phyloP scores from a whole-genome alignment of 176 grass and related monocot species.

The Chrysopogon serrulatus region DNA sequence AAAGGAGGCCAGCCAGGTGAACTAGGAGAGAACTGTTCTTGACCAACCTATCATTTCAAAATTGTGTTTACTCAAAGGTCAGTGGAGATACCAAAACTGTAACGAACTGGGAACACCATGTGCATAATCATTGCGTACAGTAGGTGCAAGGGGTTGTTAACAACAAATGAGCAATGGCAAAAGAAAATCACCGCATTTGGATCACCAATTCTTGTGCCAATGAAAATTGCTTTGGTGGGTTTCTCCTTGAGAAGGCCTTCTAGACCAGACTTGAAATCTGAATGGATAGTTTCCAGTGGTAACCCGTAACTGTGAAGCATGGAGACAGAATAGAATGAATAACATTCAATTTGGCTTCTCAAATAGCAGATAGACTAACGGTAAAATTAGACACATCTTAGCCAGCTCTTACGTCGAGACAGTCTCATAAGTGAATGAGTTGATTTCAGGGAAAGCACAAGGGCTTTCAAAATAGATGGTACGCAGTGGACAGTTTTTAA shows the following conservation, averaged over 20 bases:
- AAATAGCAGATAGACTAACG: constrained; percentile 22
- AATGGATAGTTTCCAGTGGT: constrained; percentile 78
- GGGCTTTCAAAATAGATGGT: constrained; percentile 98
- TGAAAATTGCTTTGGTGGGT: constrained; percentile 95
- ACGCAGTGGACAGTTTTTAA: constrained; percentile 80
- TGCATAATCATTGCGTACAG: constrained; percentile 15
- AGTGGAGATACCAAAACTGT: not conserved
- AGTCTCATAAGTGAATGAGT: constrained; percentile 95
- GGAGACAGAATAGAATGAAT: constrained; percentile 17
- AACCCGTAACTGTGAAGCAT: constrained; percentile 70
- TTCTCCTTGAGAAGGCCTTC: constrained; percentile 76
- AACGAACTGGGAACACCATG: not conserved
- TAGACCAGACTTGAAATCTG: constrained; percentile 96
- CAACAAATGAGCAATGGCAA: constrained; percentile 14
- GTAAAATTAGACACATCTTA: constrained; percentile 6
- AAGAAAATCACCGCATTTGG: constrained; percentile 81
- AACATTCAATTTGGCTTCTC: constrained; percentile 13
- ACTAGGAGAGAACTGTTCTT: constrained; percentile 99
- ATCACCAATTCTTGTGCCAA: constrained; percentile 98
- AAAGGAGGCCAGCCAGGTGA: constrained; percentile 99
- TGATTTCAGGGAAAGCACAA: constrained; percentile 89
- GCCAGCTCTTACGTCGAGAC: constrained; percentile 56
- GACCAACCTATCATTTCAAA: constrained; percentile 81
- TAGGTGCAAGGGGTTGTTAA: constrained; percentile 3
- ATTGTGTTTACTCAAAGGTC: constrained; percentile 10